Evolutionary conservation across 2,329 filamentous ascomycete genomes (phyloP), one percentile per base, ranked within the genome.

Genomic region (Tympanopsis confertula): DNA sequence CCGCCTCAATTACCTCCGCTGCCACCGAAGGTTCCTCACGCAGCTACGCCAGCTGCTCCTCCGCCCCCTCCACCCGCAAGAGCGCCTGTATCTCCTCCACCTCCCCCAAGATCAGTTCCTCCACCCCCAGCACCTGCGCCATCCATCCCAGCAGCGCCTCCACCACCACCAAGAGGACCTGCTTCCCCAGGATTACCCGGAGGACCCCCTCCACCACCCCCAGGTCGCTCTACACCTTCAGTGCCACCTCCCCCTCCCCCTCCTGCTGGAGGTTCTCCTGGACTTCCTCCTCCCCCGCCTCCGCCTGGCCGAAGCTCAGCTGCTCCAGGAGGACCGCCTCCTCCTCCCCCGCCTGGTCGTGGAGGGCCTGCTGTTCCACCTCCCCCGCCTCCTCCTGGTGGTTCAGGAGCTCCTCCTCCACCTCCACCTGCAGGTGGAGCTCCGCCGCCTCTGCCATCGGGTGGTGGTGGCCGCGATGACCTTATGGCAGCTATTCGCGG

Each of bases 391-490:
- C 42, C 39, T 28, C 39, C 40, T 35, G 38, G 42, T 3, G 30
- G 58, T 58, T 5, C 57, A 58, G 1, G 55, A 4, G 56, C 57
- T 4, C 57, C 58, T 1, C 51, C 55, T 15, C 55, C 58, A 5
- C 50, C 53, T 5, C 47, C 55, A 17, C 47, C 47, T 24, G 46
- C 55, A 17, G 56, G 56, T 20, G 58, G 57, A 18, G 57, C 55
- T 5, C 59, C 57, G 3, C 61, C 64, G 12, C 66, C 65, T 1
- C 70, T 73, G 3, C 70, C 71, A 12, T 68, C 68, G 1, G 70
- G 69, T 1, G 68, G 68, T 28, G 53, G 55, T 4, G 55, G 54
- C 15, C 45, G 52, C 35, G 55, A 53, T 20, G 54, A 49, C 30
- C 49, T 52, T n/a, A 57, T 61, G 13, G 56, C 61, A 30, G 68